A percentile compares a stretch with the other conserved stretches of the same genome.
phyloP scores from a whole-genome alignment of 192 early-diverging fungal genomes.

The Neocallimastix lanati region DNA sequence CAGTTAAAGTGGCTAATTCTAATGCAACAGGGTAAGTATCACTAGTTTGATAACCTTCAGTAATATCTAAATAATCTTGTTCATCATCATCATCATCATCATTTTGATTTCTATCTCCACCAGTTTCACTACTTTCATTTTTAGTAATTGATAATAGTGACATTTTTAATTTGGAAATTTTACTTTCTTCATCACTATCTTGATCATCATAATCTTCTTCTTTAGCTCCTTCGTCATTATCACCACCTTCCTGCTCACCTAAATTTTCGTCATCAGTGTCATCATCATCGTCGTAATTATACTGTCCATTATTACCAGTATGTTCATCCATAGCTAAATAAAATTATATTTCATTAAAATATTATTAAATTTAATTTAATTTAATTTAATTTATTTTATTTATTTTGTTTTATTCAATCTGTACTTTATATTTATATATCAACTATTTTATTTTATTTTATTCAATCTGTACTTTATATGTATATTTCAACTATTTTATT shows the following conservation, averaged over 20 bases:
- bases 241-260: neutral
- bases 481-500: too few species aligned
- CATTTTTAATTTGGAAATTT: too few species aligned
- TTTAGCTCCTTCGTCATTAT: neutral
- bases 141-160: too few species aligned
- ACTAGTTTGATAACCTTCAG: neutral
- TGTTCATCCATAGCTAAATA: neutral
- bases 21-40: conserved; percentile 12
- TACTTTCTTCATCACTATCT: conserved; percentile 18
- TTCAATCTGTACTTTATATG: too few species aligned
- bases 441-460: too few species aligned
- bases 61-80: neutral
- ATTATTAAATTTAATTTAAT: too few species aligned
- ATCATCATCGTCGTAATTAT: too few species aligned
- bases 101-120: conserved; percentile 10
- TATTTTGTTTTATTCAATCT: too few species aligned
- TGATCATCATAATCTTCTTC: neutral
- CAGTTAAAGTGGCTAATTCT: conserved; percentile 32
- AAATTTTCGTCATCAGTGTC: too few species aligned
- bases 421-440: too few species aligned
- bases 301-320: neutral
- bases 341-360: too few species aligned
- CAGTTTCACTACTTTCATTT: conserved; percentile 4
- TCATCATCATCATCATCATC: conserved; percentile 7
- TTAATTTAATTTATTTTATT: too few species aligned